Conservation (phyloP, 805 yeast genomes). For the Barnettozyma populi region DNA sequence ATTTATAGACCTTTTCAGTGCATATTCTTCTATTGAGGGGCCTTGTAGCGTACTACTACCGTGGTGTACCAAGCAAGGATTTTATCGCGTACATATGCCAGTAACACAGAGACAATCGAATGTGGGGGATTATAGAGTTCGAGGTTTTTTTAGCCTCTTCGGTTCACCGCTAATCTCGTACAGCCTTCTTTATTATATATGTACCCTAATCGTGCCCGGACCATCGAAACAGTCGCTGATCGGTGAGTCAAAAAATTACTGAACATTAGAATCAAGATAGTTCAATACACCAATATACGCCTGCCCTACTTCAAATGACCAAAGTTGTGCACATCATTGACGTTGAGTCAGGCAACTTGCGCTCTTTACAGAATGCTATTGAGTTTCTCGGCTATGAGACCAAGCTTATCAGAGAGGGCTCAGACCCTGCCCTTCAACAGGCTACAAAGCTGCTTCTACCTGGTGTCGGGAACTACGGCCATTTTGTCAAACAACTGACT, state of each 20-base stretch:
- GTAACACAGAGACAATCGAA: too few relatives aligned
- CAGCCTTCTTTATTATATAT: too few relatives aligned
- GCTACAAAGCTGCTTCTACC: conserved; percentile 72
- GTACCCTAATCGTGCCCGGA: background rate
- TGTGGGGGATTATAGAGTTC: too few relatives aligned
- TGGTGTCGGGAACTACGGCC: conserved; percentile 97
- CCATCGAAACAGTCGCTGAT: background rate
- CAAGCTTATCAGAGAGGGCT: conserved; percentile 50
- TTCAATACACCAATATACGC: background rate
- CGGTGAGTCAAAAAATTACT: background rate
- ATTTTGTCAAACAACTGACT: conserved; percentile 70
- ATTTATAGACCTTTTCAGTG: background rate
- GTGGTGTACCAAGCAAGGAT: too few relatives aligned
- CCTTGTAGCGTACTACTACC: background rate
- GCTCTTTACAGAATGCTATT: conserved; percentile 84
- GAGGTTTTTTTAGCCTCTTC: too few relatives aligned
- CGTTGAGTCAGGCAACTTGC: conserved; percentile 90
- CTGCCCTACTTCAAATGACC: conserved; percentile 14
- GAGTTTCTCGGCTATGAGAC: conserved; percentile 70
- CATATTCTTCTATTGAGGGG: background rate
- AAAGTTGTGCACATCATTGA: conserved; percentile 63
- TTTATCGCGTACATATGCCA: too few relatives aligned
- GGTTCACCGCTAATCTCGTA: too few relatives aligned
- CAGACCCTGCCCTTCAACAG: conserved; percentile 43
- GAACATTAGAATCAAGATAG: background rate